Evolutionary conservation across 768 basidiomycete genomes (phyloP), one percentile per base, ranked within the genome.

Genomic region (Hypsizygus marmoreus): DNA sequence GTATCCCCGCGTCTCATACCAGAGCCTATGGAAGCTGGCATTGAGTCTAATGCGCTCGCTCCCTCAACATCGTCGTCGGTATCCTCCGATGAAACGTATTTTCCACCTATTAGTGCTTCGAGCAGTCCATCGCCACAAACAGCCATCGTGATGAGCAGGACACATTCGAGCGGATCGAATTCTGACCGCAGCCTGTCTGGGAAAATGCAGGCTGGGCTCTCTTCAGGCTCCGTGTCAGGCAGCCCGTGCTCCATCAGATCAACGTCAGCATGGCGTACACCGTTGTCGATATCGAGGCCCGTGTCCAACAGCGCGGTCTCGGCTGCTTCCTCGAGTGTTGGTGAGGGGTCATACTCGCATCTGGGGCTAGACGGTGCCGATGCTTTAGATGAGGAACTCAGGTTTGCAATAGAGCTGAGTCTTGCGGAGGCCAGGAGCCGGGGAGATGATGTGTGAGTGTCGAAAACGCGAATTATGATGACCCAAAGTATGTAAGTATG

Each of bases 381-480:
- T 8, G 73, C 76, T 12, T 73, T 81, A 54, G 85, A 89, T 47
- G 83, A 78, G 12, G 86, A 88, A 52, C 54, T 89, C 60, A 72
- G 65, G 38, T 75, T 81, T 51, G 86, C 80, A 9, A 74, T 89
- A 10, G 82, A 84, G 63, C 59, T 89, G 62, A 89, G 88, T 59
- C 71, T 89, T 19, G 83, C 77, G 1, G 88, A 89, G 56, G 82
- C 81, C n/a, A 65, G 58, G 42, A 74, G 70, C 50, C 66, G 67
- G 3, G 66, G 65, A 13, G 64, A 67, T 38, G 39, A 56, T 45
- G 38, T 56, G 19, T 58, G 29, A 54, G n/a, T n/a, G n/a, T n/a
- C n/a, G n/a, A n/a, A n/a, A n/a, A n/a, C n/a, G n/a, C n/a, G n/a
- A n/a, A n/a, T n/a, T n/a, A n/a, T n/a, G n/a, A n/a, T n/a, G n/a